These are phyloP conservation scores for Carallia pectinifolia DNA, from an alignment of 345 rosid genomes.

Conservation along the genomic window DNA sequence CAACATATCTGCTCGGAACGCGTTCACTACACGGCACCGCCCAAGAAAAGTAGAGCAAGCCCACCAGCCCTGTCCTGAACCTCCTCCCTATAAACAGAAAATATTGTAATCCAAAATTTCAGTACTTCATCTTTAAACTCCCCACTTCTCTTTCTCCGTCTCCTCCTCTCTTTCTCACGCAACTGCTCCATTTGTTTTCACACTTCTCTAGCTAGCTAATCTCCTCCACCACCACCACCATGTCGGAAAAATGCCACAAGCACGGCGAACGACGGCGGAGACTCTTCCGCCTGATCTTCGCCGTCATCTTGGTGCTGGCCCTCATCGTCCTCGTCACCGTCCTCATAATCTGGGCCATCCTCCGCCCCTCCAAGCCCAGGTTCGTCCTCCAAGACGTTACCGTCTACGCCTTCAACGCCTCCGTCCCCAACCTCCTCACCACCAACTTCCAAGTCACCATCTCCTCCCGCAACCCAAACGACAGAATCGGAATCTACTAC, in stretches of 20 bases:
- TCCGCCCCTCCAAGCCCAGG: slow-evolving; percentile 71
- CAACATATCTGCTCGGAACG: background rate
- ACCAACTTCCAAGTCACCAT: slow-evolving; percentile 82
- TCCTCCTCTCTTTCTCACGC: background rate
- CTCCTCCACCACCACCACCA: slow-evolving; percentile 3
- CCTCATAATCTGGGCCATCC: slow-evolving; percentile 84
- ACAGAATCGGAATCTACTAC: slow-evolving; percentile 79
- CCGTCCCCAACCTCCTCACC: slow-evolving; percentile 67
- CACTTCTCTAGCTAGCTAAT: background rate
- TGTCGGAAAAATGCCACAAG: slow-evolving; percentile 28
- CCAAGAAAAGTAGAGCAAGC: background rate
- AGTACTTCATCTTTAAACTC: background rate
- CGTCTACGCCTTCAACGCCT: slow-evolving; percentile 77
- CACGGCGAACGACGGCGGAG: slow-evolving; percentile 22
- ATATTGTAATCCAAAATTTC: background rate
- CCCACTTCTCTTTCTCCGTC: background rate
- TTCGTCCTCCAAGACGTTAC: slow-evolving; percentile 94
- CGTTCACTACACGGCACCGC: background rate
- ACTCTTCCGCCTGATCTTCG: slow-evolving; percentile 22
- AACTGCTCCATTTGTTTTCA: background rate
- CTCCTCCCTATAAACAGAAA: no score
- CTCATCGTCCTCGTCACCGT: slow-evolving; percentile 52
- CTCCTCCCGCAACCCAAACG: slow-evolving; percentile 78
- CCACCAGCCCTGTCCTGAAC: background rate
- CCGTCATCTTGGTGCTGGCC: slow-evolving; percentile 48